Percentiles rank a stretch among this genome's conserved stretches.
phyloP scores from a whole-genome alignment of 2,329 filamentous ascomycete genomes.

The Ophiostoma sp. region DNA sequence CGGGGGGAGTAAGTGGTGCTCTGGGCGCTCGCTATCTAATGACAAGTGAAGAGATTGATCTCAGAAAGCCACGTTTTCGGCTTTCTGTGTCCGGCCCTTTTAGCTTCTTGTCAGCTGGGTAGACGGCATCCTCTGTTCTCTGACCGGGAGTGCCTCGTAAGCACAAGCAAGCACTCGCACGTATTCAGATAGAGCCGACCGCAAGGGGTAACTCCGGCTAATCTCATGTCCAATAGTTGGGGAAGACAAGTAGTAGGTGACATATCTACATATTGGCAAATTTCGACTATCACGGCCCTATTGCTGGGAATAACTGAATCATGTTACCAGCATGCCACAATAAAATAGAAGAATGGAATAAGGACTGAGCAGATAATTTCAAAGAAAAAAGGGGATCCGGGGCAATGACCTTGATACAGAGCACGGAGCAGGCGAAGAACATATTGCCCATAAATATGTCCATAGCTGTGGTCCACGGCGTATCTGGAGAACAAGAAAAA shows the following conservation, averaged over 20 bases:
- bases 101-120: too few relatives aligned
- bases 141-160: too few relatives aligned
- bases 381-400: constrained; percentile 4
- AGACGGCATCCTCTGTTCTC: too few relatives aligned
- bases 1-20: too few relatives aligned
- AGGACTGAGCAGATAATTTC: not conserved
- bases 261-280: not conserved
- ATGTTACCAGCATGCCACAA: not conserved
- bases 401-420: not conserved
- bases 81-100: not conserved
- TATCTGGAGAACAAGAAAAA: not conserved
- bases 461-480: not conserved
- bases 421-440: not conserved
- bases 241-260: not conserved
- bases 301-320: not conserved
- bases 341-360: not conserved
- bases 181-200: not conserved
- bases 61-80: not conserved
- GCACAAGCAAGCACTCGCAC: not conserved
- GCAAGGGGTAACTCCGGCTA: constrained; percentile 12
- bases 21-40: too few relatives aligned
- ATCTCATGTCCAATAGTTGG: not conserved
- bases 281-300: not conserved
- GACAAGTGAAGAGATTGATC: too few relatives aligned
- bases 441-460: not conserved